Conservation (phyloP, 2,329 filamentous ascomycete genomes). For the Curvularia verruculosa region DNA sequence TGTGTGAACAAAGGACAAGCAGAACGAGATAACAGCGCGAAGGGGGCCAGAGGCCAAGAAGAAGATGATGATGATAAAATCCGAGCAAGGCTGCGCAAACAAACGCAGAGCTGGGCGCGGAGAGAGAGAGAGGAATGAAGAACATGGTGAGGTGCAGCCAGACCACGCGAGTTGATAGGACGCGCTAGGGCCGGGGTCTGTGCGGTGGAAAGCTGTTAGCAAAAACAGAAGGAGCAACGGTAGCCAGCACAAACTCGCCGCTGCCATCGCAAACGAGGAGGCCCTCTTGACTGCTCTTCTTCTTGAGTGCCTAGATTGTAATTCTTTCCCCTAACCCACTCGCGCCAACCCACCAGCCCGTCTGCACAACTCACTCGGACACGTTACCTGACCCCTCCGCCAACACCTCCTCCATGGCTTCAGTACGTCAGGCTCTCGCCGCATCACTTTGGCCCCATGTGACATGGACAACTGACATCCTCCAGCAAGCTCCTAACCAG, state of each 20-base stretch:
- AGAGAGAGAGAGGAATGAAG: conserved; percentile 1
- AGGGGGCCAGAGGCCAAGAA: neutral
- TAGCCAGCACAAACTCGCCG: conserved; percentile 27
- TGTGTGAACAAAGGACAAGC: neutral
- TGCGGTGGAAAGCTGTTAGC: conserved; percentile 32
- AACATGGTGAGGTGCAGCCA: conserved; percentile 18
- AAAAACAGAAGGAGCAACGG: conserved; percentile 38
- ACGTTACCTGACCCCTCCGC: conserved; percentile 29
- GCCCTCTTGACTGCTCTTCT: conserved; percentile 23
- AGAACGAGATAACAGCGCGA: too few species aligned
- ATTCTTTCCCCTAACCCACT: conserved; percentile 16
- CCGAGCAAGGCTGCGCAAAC: neutral
- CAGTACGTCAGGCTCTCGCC: conserved; percentile 33
- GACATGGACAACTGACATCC: conserved; percentile 30
- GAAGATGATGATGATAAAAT: too few species aligned
- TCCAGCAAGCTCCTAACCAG: conserved; percentile 58
- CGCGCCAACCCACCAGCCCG: conserved; percentile 14
- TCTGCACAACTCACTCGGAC: conserved; percentile 26
- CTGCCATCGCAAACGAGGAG: conserved; percentile 38
- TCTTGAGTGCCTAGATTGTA: conserved; percentile 11
- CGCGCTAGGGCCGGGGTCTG: conserved; percentile 26
- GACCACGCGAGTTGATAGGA: conserved; percentile 25
- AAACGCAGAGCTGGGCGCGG: neutral
- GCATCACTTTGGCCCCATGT: conserved; percentile 13
- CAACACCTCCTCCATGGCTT: conserved; percentile 39